Evolutionary conservation across 2,329 filamentous ascomycete genomes (phyloP).

Genomic region (Diaporthe longicolla): DNA sequence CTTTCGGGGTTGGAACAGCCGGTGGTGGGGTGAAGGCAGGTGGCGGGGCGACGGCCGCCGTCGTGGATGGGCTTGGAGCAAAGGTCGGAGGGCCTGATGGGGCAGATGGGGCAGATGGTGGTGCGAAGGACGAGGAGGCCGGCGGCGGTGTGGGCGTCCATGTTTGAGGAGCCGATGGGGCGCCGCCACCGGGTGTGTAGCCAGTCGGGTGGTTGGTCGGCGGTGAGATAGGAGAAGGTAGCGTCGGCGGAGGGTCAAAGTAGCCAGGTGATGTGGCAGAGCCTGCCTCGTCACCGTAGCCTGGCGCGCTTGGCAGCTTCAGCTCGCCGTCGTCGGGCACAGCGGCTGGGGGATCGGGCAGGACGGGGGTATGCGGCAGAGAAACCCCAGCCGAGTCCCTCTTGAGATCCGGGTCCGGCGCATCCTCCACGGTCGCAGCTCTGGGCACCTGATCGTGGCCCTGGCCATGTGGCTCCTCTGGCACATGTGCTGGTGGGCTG

Average conservation of each 20-base stretch:
- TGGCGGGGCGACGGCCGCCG: constrained; percentile 49
- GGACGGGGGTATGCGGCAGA: constrained; percentile 53
- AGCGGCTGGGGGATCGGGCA: constrained; percentile 49
- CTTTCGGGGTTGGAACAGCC: constrained; percentile 42
- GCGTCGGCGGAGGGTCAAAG: constrained; percentile 41
- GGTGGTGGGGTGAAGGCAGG: constrained; percentile 45
- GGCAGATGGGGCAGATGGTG: constrained; percentile 47
- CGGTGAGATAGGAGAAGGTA: constrained; percentile 49
- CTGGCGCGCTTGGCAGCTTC: constrained; percentile 49
- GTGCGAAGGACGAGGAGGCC: constrained; percentile 50
- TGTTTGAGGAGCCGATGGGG: constrained; percentile 46
- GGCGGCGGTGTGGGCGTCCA: constrained; percentile 49
- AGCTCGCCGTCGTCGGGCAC: constrained; percentile 46
- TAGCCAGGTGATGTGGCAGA: constrained; percentile 38
- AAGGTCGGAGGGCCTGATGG: constrained; percentile 49
- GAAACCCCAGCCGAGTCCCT: constrained; percentile 52
- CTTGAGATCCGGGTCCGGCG: constrained; percentile 59
- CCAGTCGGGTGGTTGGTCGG: constrained; percentile 48
- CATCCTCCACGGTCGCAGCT: constrained; percentile 67
- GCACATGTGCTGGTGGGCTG: constrained; percentile 42
- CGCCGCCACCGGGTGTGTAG: constrained; percentile 46
- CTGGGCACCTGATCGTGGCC: constrained; percentile 47
- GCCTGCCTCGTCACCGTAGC: constrained; percentile 42
- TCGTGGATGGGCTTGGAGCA: constrained; percentile 46
- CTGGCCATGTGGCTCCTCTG: constrained; percentile 23